Evolutionary conservation across 306 rosid genomes (phyloP).

Genomic region (peach (Prunus persica)): DNA sequence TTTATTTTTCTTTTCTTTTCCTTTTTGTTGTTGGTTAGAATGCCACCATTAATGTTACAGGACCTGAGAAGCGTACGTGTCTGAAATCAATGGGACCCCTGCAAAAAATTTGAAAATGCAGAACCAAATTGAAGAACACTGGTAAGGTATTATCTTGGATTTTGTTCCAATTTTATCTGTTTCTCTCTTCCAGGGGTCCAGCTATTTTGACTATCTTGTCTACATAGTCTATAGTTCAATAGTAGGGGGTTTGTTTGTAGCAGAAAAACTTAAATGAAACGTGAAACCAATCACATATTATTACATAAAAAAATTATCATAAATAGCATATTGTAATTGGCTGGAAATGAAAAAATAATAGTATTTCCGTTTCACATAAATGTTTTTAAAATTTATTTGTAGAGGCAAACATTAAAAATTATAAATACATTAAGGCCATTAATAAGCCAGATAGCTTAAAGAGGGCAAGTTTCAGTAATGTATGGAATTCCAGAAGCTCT

Average conservation of each 20-base stretch:
- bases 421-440: neutral
- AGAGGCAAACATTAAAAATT: neutral
- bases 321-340: fast-evolving
- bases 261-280: neutral
- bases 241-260: neutral
- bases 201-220: neutral
- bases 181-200: neutral
- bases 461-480: neutral
- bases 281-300: fast-evolving
- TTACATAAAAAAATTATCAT: fast-evolving
- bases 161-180: neutral
- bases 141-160: too few species aligned
- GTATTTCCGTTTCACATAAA: fast-evolving
- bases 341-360: fast-evolving
- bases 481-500: neutral
- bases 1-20: too few species aligned
- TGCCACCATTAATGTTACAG: neutral
- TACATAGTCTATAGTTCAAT: neutral
- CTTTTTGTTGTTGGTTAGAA: too few species aligned
- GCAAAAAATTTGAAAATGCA: neutral
- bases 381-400: too few species aligned
- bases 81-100: neutral
- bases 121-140: neutral
- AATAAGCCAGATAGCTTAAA: neutral
- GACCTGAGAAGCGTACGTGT: constrained; percentile 5